Conservation (phyloP, 2,329 filamentous ascomycete species). For the Alternaria dauci region DNA sequence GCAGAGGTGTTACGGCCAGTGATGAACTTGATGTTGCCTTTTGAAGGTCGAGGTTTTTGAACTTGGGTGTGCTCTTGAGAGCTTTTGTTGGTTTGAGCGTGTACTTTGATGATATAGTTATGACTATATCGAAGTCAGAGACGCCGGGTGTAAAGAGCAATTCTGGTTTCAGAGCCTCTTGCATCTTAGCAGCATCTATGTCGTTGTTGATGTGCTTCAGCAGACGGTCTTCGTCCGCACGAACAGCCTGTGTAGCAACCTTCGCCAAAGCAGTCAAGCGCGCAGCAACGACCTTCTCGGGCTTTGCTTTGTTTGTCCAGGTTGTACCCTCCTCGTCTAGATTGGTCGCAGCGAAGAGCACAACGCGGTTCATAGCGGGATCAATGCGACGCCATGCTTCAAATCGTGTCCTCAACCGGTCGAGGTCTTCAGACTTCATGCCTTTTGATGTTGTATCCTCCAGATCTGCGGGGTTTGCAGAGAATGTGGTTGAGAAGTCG, state of each 20-base stretch:
- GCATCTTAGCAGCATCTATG: not conserved
- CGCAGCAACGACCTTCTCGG: constrained; percentile 82
- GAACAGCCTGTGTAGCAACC: constrained; percentile 66
- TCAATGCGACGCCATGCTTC: constrained; percentile 88
- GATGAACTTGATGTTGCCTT: constrained; percentile 30
- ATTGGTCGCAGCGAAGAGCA: constrained; percentile 82
- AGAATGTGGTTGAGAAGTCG: constrained; percentile 65
- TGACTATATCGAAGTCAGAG: constrained; percentile 83
- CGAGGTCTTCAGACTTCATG: constrained; percentile 68
- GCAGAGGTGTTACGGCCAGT: constrained; percentile 64
- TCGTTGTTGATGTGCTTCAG: constrained; percentile 24
- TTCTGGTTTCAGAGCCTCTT: constrained; percentile 52
- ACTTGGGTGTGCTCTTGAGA: constrained; percentile 60
- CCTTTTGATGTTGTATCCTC: constrained; percentile 28
- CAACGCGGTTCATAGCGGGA: constrained; percentile 83
- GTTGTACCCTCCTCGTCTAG: constrained; percentile 79
- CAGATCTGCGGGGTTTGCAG: constrained; percentile 29
- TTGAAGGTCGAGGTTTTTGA: constrained; percentile 80
- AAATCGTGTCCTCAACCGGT: constrained; percentile 73
- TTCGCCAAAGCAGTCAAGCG: constrained; percentile 84
- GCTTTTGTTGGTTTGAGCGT: constrained; percentile 45
- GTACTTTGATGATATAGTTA: constrained; percentile 71
- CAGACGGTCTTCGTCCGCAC: constrained; percentile 62
- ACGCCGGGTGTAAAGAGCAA: constrained; percentile 77
- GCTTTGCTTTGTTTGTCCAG: constrained; percentile 75